Evolutionary conservation across 805 yeast species (phyloP).

Genomic region (Naumovozyma baii): DNA sequence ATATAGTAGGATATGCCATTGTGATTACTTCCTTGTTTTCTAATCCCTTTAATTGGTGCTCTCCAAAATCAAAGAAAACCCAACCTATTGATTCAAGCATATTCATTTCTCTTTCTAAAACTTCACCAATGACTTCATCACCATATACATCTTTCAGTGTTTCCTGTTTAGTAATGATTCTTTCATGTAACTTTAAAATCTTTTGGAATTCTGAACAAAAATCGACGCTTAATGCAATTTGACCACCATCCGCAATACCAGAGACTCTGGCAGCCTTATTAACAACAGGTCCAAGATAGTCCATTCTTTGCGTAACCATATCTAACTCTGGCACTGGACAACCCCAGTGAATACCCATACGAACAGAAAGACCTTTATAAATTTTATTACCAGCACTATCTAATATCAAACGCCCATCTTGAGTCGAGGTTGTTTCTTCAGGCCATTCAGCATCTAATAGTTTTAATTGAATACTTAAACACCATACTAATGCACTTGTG

Average conservation of each 20-base stretch:
- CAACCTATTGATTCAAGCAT: slow-evolving; percentile 63
- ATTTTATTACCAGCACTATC: slow-evolving; percentile 51
- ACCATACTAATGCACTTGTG: slow-evolving; percentile 84
- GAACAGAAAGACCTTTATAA: slow-evolving; percentile 82
- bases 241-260: slow-evolving; percentile 98
- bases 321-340: slow-evolving; percentile 92
- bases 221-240: slow-evolving; percentile 77
- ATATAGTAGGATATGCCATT: slow-evolving; percentile 58
- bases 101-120: slow-evolving; percentile 55
- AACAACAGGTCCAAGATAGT: slow-evolving; percentile 97
- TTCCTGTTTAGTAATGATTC: slow-evolving; percentile 21
- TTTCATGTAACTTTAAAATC: slow-evolving; percentile 36
- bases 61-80: slow-evolving; percentile 63
- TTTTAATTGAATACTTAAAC: slow-evolving; percentile 84
- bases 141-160: slow-evolving; percentile 36
- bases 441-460: slow-evolving; percentile 90
- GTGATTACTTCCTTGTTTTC: slow-evolving; percentile 88
- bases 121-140: slow-evolving; percentile 40
- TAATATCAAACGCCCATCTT: slow-evolving; percentile 71
- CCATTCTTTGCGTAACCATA: slow-evolving; percentile 94
- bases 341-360: slow-evolving; percentile 99
- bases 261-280: slow-evolving; percentile 89
- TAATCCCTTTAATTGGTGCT: slow-evolving; percentile 81
- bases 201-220: slow-evolving; percentile 63
- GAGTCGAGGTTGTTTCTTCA: slow-evolving; percentile 71